Conservation (phyloP, 805 yeast genomes). For the Pachysolen tannophilus region DNA sequence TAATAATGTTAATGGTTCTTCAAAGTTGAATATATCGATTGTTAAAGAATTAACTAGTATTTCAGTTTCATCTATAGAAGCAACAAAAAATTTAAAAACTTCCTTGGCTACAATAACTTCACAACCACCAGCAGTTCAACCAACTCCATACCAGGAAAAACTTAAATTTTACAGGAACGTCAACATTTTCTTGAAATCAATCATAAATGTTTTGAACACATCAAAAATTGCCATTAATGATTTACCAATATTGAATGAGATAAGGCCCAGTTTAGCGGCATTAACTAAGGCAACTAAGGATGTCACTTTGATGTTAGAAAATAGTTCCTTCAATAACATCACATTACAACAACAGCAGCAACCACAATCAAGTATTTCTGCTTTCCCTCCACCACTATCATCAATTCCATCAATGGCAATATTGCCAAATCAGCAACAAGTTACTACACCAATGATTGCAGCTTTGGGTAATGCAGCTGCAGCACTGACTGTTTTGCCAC, state of each 20-base stretch:
- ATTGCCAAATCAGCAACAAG: slow-evolving; percentile 17
- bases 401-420: slow-evolving; percentile 28
- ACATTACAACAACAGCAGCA: slow-evolving; percentile 13
- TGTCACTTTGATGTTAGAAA: slow-evolving; percentile 77
- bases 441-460: slow-evolving; percentile 27
- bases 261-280: slow-evolving; percentile 69
- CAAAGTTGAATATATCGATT: slow-evolving; percentile 47
- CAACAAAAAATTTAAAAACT: slow-evolving; percentile 56
- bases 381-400: slow-evolving; percentile 21
- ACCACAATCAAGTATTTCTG: slow-evolving; percentile 8
- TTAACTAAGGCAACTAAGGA: slow-evolving; percentile 88
- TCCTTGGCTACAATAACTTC: slow-evolving; percentile 33
- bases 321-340: slow-evolving; percentile 36
- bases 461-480: slow-evolving; percentile 27
- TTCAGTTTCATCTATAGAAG: slow-evolving; percentile 76
- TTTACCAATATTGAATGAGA: slow-evolving; percentile 71
- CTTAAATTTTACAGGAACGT: slow-evolving; percentile 78
- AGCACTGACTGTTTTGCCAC: slow-evolving; percentile 4
- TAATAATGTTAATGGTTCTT: slow-evolving; percentile 11
- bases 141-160: slow-evolving; percentile 42
- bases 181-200: slow-evolving; percentile 72
- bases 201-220: slow-evolving; percentile 74
- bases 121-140: slow-evolving; percentile 25
- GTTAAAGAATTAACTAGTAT: slow-evolving; percentile 72
- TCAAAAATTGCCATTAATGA: slow-evolving; percentile 80